Evolutionary conservation across 2,329 filamentous ascomycete species (phyloP), one percentile per base, ranked within the genome.

Genomic region (Aspergillus neotritici): DNA sequence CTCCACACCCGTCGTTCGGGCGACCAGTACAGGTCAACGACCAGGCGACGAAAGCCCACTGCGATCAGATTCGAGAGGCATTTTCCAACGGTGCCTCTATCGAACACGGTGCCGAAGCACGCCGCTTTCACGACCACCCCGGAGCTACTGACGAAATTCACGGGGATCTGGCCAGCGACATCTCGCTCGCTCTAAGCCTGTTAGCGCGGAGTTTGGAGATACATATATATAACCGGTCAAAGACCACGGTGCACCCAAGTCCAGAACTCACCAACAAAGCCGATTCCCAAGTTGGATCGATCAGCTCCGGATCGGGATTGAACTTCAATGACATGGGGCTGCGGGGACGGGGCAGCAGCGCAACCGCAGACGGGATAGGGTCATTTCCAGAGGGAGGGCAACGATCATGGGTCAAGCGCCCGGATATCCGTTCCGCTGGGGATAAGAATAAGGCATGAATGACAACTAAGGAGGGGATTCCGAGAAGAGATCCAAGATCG

Each of bases 21-120:
- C 50, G 83, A 80, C 82, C 82, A 85, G 55, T 81, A 84, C 10
- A 83, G 53, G 58, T 85, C 82, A 21, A 83, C 62, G 34, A 76
- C 63, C 35, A 83, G 70, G 34, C 76, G 71, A 31, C 74, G 70
- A 53, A 80, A 83, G 4, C 79, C 79, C n/a, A 74, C 63, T 0
- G 75, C 73, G 21, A 85, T 65, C 1, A 85, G 67, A 58, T 83
- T 83, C 4, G 79, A 83, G 30, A 84, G 65, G 61, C 82, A 85
- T 58, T 68, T 71, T 31, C 67, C 67, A 12, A 74, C 71, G 3
- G 69, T 68, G 21, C 66, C 61, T 53, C 74, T 69, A 49, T 78
- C 73, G 58, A 77, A 84, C n/a, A 69, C 63, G 5, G 71, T 53
- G 7, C 68, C 63, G 53, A 84, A 84, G 57, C 82, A 85, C 8